A percentile compares a stretch with the other conserved stretches of the same genome.
Conservation (phyloP, 345 rosid species). For the Brassica juncea region DNA sequence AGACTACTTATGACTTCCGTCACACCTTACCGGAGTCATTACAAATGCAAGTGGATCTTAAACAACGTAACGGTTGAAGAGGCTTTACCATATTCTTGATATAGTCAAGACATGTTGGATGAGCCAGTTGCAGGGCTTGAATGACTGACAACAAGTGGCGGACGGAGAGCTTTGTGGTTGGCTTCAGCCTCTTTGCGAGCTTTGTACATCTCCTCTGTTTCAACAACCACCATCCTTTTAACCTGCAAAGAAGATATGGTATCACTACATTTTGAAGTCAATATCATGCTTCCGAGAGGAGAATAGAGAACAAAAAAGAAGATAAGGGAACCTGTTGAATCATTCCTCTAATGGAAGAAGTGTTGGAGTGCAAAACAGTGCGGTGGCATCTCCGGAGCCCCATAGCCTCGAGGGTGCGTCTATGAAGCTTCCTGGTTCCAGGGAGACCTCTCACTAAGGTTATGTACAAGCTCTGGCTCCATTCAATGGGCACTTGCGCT, state of each 20-base stretch:
- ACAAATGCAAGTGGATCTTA: slow-evolving; percentile 13
- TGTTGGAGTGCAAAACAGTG: slow-evolving; percentile 67
- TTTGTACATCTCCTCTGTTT: slow-evolving; percentile 79
- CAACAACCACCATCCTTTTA: slow-evolving; percentile 70
- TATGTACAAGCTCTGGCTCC: slow-evolving; percentile 70
- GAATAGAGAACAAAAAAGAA: background rate
- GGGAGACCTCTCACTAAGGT: slow-evolving; percentile 84
- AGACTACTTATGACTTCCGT: slow-evolving; percentile 24
- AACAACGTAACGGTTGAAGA: slow-evolving; percentile 5
- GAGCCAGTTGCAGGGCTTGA: slow-evolving; percentile 44
- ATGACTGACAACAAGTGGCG: slow-evolving; percentile 61
- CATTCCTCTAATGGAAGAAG: slow-evolving; percentile 74
- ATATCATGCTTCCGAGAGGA: background rate
- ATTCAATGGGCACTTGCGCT: slow-evolving; percentile 60
- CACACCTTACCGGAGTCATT: background rate
- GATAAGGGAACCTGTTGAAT: slow-evolving; percentile 57
- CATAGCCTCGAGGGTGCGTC: slow-evolving; percentile 77
- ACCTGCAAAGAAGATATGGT: slow-evolving; percentile 44
- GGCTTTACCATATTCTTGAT: slow-evolving; percentile 21
- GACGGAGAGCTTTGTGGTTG: slow-evolving; percentile 57
- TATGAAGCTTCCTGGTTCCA: slow-evolving; percentile 78
- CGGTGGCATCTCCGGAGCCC: slow-evolving; percentile 73
- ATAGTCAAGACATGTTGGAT: slow-evolving; percentile 38
- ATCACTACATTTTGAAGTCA: background rate
- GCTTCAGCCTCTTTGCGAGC: slow-evolving; percentile 68